A percentile compares a stretch with the other conserved stretches of the same genome.
phyloP scores from a whole-genome alignment of 164 flowering plant genomes.

The Warburgia ugandensis region DNA sequence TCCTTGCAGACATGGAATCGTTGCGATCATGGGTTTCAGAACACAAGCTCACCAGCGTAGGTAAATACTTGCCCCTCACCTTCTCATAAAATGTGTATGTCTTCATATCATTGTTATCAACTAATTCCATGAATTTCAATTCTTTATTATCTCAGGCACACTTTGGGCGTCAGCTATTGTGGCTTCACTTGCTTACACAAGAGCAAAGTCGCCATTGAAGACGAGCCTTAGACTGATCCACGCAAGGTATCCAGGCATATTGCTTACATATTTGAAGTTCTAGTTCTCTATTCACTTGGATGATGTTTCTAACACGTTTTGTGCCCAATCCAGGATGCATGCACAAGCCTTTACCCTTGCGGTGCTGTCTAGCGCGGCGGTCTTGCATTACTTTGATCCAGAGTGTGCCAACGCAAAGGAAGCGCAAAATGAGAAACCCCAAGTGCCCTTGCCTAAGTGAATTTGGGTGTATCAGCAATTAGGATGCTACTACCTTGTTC shows the following conservation, averaged over 20 bases:
- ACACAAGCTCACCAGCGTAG: constrained; percentile 84
- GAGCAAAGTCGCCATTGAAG: constrained; percentile 42
- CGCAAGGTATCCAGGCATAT: constrained; percentile 44
- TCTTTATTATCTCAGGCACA: constrained; percentile 30
- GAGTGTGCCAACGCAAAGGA: no score
- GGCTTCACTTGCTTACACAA: constrained; percentile 48
- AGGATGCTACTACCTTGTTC: no score
- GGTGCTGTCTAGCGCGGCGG: constrained; percentile 72
- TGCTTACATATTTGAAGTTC: not conserved
- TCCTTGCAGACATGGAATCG: constrained; percentile 50
- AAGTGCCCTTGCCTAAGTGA: no score
- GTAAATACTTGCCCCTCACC: constrained; percentile 16
- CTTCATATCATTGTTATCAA: not conserved
- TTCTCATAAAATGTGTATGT: not conserved
- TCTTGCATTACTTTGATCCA: no score
- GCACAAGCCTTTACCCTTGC: constrained; percentile 80
- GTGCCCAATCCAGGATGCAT: constrained; percentile 54
- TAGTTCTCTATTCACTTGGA: not conserved
- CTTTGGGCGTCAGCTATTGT: constrained; percentile 75
- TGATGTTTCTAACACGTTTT: not conserved
- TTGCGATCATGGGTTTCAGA: constrained; percentile 64
- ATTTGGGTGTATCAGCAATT: no score
- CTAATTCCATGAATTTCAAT: not conserved
- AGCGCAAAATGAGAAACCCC: no score
- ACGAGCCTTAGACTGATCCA: constrained; percentile 84